These are phyloP conservation scores for Macrolepiota fuliginosa DNA, from an alignment of 768 basidiomycete genomes.

Conservation along the genomic window DNA sequence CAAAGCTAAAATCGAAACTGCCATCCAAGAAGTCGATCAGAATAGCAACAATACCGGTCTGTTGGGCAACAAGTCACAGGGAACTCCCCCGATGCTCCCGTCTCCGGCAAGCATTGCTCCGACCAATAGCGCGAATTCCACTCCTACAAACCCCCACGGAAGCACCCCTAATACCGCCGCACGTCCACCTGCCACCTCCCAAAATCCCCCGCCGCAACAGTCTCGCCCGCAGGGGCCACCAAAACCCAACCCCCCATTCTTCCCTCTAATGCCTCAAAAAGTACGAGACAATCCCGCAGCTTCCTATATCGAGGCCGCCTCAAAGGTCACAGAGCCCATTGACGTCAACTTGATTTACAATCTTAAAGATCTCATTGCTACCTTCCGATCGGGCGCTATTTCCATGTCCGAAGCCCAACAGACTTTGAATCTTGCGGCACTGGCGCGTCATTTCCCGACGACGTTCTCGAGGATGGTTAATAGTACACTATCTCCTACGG, in stretches of 20 bases:
- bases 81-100: constrained; percentile 74
- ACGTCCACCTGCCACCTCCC: constrained; percentile 28
- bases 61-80: constrained; percentile 34
- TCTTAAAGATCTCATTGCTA: constrained; percentile 40
- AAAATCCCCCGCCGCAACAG: constrained; percentile 30
- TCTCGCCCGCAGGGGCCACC: constrained; percentile 20
- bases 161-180: constrained; percentile 48
- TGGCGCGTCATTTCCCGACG: constrained; percentile 70
- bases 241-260: constrained; percentile 32
- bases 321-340: constrained; percentile 41
- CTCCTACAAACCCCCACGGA: constrained; percentile 61
- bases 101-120: constrained; percentile 71
- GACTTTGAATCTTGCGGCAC: constrained; percentile 59
- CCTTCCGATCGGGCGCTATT: constrained; percentile 38
- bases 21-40: constrained; percentile 34
- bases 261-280: constrained; percentile 36
- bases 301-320: constrained; percentile 42
- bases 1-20: constrained; percentile 36
- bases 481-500: constrained; percentile 55
- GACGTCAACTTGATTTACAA: constrained; percentile 38
- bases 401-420: constrained; percentile 51
- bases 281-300: constrained; percentile 30
- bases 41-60: constrained; percentile 25
- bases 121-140: constrained; percentile 73
- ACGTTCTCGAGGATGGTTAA: constrained; percentile 75